phyloP scores from a whole-genome alignment of 306 rosid species.

The Pachyrhizus erosus region DNA sequence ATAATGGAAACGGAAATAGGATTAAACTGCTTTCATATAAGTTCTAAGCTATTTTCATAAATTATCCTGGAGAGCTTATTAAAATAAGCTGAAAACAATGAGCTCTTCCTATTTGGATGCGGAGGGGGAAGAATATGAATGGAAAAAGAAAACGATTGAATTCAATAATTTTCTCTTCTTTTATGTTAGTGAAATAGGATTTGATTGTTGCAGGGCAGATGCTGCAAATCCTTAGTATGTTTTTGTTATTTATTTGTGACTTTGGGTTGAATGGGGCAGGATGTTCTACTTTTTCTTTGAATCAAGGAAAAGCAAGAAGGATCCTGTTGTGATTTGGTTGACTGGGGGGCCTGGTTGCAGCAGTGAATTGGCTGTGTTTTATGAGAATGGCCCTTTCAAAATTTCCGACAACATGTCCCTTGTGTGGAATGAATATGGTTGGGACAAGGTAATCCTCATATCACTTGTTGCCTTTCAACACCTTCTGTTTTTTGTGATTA shows the following conservation, averaged over 20 bases:
- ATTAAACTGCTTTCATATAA: not conserved
- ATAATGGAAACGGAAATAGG: not conserved
- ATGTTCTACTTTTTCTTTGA: conserved; percentile 95
- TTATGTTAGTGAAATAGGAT: conserved; percentile 9
- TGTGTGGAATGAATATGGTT: conserved; percentile 88
- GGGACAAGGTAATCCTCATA: conserved; percentile 83
- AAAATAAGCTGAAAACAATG: not conserved
- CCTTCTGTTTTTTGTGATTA: not conserved
- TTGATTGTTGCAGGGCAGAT: not conserved
- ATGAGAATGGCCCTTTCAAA: conserved; percentile 91
- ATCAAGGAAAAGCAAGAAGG: conserved; percentile 78
- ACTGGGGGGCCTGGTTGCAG: conserved; percentile 99
- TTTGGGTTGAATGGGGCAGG: conserved; percentile 52
- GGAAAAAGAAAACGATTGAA: not conserved
- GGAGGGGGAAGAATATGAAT: not conserved
- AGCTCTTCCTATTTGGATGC: not conserved
- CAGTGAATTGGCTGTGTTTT: conserved; percentile 95
- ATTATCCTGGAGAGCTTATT: not conserved
- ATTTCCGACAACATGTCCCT: conserved; percentile 88
- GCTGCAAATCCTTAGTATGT: conserved; percentile 11
- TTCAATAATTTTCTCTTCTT: not conserved
- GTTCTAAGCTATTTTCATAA: not conserved
- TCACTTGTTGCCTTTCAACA: conserved; percentile 11
- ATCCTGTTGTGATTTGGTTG: conserved; percentile 96
- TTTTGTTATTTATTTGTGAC: conserved; percentile 27